Evolutionary conservation across 306 rosid genomes (phyloP).

Genomic region (Casuarina glauca): DNA sequence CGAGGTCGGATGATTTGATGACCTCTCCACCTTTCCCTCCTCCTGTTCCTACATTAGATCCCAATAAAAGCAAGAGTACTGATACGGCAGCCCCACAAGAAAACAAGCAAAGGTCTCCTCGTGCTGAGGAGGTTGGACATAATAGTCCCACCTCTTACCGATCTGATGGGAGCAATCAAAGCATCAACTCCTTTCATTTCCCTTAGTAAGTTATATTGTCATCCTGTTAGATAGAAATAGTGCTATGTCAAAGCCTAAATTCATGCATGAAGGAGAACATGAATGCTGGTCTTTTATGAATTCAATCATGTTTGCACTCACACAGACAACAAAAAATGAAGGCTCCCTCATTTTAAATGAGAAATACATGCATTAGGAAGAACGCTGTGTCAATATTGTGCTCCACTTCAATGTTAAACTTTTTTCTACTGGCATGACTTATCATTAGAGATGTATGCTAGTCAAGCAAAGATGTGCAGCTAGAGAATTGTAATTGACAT

Average conservation of each 20-base stretch:
- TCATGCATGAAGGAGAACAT: neutral
- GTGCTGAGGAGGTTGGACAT: conserved; percentile 11
- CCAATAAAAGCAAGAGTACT: neutral
- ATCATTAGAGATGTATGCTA: too few species aligned
- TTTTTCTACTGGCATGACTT: too few species aligned
- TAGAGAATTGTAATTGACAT: neutral
- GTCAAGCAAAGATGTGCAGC: too few species aligned
- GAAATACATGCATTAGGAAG: too few species aligned
- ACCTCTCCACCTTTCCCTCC: conserved; percentile 11
- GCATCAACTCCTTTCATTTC: conserved; percentile 59
- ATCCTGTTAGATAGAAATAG: conserved; percentile 7
- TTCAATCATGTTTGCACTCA: too few species aligned
- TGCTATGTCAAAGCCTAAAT: conserved; percentile 1
- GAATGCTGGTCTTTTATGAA: neutral
- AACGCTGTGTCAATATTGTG: too few species aligned
- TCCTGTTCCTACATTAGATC: conserved; percentile 8
- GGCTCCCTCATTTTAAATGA: too few species aligned
- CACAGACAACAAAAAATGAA: too few species aligned
- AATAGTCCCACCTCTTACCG: conserved; percentile 8
- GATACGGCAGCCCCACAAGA: conserved; percentile 15
- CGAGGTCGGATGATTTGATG: conserved; percentile 27
- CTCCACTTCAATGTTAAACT: too few species aligned
- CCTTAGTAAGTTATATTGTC: conserved; percentile 46
- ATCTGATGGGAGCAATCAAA: conserved; percentile 35
- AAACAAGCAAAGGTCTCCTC: neutral